Conservation (phyloP, 192 early-diverging fungal species). For the Coemansia sp. region DNA sequence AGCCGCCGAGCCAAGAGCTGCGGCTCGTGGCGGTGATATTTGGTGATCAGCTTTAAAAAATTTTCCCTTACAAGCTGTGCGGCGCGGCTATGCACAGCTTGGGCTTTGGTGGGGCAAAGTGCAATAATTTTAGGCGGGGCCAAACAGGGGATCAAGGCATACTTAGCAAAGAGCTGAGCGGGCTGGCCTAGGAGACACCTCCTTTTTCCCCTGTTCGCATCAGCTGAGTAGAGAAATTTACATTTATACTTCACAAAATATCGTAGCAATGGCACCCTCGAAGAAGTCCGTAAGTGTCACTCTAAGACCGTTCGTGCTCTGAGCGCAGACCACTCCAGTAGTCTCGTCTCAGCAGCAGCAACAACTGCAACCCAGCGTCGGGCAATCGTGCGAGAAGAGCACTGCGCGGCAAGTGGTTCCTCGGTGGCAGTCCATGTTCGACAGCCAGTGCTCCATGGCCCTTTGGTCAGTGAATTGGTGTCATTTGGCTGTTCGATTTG, state of each 20-base stretch:
- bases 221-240: conserved; percentile 41
- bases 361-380: not conserved
- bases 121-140: conserved; percentile 5
- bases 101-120: not conserved
- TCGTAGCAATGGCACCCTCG: conserved; percentile 57
- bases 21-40: conserved; percentile 10
- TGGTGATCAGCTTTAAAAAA: conserved; percentile 14
- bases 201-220: conserved; percentile 50
- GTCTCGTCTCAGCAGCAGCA: not conserved
- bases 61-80: conserved; percentile 11
- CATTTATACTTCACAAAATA: conserved; percentile 35
- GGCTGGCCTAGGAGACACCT: conserved; percentile 21
- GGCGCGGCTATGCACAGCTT: not conserved
- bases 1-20: conserved; percentile 3
- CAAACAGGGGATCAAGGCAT: conserved; percentile 1
- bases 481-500: not conserved
- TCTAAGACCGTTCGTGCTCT: not conserved
- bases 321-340: not conserved
- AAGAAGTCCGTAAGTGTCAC: conserved; percentile 58
- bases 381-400: not conserved
- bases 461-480: not conserved
- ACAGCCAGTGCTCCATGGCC: not conserved
- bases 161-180: conserved; percentile 5
- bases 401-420: not conserved
- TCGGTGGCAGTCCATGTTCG: not conserved